Evolutionary conservation across 441 rosid species (phyloP).

Genomic region (Cnidoscolus chayamansa): DNA sequence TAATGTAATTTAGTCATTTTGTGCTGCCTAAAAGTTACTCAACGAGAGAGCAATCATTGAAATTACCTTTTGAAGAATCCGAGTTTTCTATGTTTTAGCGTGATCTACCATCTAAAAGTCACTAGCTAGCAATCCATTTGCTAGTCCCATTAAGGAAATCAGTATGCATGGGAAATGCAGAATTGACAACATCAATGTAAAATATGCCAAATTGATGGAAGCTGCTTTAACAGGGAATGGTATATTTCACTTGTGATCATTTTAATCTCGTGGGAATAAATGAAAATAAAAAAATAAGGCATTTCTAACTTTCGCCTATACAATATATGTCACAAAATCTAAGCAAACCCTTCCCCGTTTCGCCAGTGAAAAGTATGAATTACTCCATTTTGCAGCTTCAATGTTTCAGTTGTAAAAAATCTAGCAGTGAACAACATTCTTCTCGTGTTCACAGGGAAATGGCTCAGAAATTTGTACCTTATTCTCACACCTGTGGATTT

Average conservation of each 20-base stretch:
- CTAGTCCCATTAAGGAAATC: too few relatives aligned
- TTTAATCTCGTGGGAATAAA: slow-evolving; percentile 7
- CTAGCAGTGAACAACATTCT: slow-evolving; percentile 16
- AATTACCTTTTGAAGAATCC: too few relatives aligned
- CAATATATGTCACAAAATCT: slow-evolving; percentile 19
- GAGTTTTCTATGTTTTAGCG: too few relatives aligned
- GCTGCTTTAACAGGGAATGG: background rate
- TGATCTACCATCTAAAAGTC: too few relatives aligned
- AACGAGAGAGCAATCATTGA: too few relatives aligned
- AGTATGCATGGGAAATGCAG: too few relatives aligned
- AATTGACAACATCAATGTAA: background rate
- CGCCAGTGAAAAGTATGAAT: background rate
- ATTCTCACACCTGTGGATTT: slow-evolving; percentile 29
- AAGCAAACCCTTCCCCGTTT: background rate
- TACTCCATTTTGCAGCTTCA: background rate
- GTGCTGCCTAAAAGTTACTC: too few relatives aligned
- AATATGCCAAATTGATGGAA: background rate
- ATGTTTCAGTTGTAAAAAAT: background rate
- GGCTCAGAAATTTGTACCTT: slow-evolving; percentile 5
- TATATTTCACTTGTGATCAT: slow-evolving; percentile 9
- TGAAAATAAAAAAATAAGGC: slow-evolving; percentile 16
- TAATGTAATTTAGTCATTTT: too few relatives aligned
- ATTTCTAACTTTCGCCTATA: slow-evolving; percentile 19
- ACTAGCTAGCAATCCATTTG: too few relatives aligned
- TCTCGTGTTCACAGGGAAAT: background rate